Base-by-base conservation (phyloP, 345 rosid genomes). In the Heritiera fomes region DNA sequence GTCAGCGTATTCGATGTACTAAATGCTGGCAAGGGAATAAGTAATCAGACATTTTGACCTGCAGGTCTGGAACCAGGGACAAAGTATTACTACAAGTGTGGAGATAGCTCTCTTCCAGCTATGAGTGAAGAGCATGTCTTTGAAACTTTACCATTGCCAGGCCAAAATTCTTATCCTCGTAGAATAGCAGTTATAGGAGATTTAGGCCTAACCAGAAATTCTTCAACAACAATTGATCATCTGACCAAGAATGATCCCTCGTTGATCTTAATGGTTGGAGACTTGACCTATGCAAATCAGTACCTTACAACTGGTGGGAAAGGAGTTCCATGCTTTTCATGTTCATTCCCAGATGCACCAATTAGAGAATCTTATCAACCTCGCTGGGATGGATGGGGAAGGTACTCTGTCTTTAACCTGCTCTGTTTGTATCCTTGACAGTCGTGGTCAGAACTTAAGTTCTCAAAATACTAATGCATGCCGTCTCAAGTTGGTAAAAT, bases 361-460 rank as follows among this genome's bases (percentile, higher is more conserved):
- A 91, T 93, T 70, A 83, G 98, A 69, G 97, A 95, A 87, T 85
- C 94, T 3, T 91, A 88, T 89, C 98, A 95, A 79, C 98, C 97
- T 59, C 97, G 97, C 8, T 94, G 98, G 98, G 98, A 94, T 80
- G 95, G 90, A 5, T 89, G 98, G 98, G 97, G 98, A 87, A 90
- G 98, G 97, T 94, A 86, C 77, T 61, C 2, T 28, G 56, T 41
- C 34, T 20, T 70, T n/a, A 20, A 55, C 43, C 2, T 58, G 56
- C 23, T 8, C 53, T 28, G 28, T 11, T 72, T 28, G 49, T 11
- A 0, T 45, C 8, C 53, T 55, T 3, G 60, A 55, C 60, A 17
- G 60, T 18, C 60, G 18, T 55, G 23, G 0, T 55, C 60, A 55
- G 60, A 55, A 55, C 23, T 55, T 55, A 18, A 55, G 60, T 7